These are phyloP conservation scores for Aspergillus bertholletiae DNA, from an alignment of 495 filamentous ascomycete genomes.

Conservation along the genomic window DNA sequence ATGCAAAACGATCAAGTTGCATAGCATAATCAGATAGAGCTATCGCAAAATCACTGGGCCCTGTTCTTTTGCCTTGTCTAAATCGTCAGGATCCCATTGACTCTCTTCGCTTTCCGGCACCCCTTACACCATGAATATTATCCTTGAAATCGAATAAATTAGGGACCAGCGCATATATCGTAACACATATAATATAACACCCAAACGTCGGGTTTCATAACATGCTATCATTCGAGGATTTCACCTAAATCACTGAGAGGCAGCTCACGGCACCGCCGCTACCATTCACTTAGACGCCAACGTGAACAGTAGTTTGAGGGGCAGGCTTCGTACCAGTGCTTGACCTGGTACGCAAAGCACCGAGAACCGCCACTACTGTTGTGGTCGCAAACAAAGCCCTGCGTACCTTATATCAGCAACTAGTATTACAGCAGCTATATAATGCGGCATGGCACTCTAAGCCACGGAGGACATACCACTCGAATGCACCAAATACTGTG, in stretches of 20 bases:
- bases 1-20: too few relatives aligned
- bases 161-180: not conserved
- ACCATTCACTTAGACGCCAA: constrained; percentile 19
- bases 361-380: constrained; percentile 25
- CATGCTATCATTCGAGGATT: not conserved
- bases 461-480: constrained; percentile 43
- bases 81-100: too few relatives aligned
- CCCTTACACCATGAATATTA: not conserved
- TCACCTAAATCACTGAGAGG: not conserved
- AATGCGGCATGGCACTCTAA: not conserved
- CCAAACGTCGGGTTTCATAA: not conserved
- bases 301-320: constrained; percentile 4
- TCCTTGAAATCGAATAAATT: not conserved
- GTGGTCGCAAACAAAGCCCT: constrained; percentile 54
- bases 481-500: constrained; percentile 52
- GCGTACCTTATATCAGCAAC: constrained; percentile 4
- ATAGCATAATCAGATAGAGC: too few relatives aligned
- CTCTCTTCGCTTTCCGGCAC: not conserved
- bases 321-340: constrained; percentile 12
- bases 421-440: not conserved
- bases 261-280: constrained; percentile 13
- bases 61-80: too few relatives aligned
- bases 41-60: too few relatives aligned
- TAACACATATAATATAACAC: not conserved
- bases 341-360: constrained; percentile 8